A percentile compares a stretch with the other conserved stretches of the same genome.
Evolutionary conservation across 768 basidiomycete genomes (phyloP).

Genomic region (Hemileccinum impolitum): DNA sequence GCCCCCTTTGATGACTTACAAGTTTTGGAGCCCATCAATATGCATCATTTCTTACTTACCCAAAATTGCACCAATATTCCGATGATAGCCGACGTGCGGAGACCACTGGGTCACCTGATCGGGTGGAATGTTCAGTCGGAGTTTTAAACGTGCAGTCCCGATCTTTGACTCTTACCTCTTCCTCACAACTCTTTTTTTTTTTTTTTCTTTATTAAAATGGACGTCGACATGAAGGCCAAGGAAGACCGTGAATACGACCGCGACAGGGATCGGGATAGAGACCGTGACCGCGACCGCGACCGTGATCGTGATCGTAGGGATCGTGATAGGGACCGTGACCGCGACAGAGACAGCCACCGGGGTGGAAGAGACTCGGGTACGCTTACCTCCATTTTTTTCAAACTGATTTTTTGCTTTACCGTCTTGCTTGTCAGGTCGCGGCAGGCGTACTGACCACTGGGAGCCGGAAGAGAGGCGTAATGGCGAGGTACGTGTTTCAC

Average conservation of each 20-base stretch:
- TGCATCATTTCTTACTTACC: no score
- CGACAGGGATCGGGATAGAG: conserved; percentile 43
- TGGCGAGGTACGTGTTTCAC: conserved; percentile 52
- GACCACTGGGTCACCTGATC: conserved; percentile 16
- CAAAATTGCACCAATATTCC: neutral
- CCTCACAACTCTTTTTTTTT: neutral
- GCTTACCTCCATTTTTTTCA: conserved; percentile 12
- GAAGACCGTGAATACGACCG: conserved; percentile 69
- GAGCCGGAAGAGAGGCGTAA: conserved; percentile 77
- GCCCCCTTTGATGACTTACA: no score
- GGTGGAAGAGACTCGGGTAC: conserved; percentile 57
- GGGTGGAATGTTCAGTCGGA: conserved; percentile 14
- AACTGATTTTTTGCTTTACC: neutral
- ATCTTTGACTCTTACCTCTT: conserved; percentile 14
- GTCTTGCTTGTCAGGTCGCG: conserved; percentile 37
- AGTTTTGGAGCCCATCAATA: no score
- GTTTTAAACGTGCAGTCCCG: conserved; percentile 6
- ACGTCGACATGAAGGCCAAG: conserved; percentile 79
- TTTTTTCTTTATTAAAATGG: conserved; percentile 45
- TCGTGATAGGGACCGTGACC: conserved; percentile 40
- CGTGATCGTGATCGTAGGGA: conserved; percentile 34
- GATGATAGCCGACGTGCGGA: no score
- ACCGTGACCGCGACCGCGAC: conserved; percentile 35
- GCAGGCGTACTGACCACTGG: conserved; percentile 67
- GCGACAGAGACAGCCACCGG: conserved; percentile 44